Conservation (phyloP, 345 rosid genomes). For the Lepidium didymum region DNA sequence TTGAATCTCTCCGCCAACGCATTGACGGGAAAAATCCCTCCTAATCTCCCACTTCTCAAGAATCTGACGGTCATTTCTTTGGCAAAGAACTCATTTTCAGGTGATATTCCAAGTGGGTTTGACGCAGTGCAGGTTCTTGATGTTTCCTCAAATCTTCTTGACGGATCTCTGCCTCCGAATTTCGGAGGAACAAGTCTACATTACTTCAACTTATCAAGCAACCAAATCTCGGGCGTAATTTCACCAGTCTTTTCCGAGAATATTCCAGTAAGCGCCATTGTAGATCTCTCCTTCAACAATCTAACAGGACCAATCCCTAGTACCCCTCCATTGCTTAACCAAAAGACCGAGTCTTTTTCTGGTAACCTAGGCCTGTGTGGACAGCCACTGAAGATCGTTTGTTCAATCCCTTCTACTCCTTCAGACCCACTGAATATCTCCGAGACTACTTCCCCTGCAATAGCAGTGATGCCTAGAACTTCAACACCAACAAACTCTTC, state of each 20-base stretch:
- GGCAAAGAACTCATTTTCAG: conserved; percentile 51
- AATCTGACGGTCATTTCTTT: conserved; percentile 60
- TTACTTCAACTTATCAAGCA: conserved; percentile 67
- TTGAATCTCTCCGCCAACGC: conserved; percentile 74
- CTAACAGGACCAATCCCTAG: conserved; percentile 73
- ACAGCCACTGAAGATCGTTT: conserved; percentile 58
- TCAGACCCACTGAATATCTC: conserved; percentile 63
- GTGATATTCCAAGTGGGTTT: conserved; percentile 45
- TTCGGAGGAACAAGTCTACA: conserved; percentile 46
- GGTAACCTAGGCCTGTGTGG: conserved; percentile 77
- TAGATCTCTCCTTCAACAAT: conserved; percentile 82
- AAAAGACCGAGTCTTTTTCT: conserved; percentile 44
- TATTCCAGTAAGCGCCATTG: conserved; percentile 44
- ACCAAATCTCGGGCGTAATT: conserved; percentile 59
- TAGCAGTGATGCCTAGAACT: conserved; percentile 71
- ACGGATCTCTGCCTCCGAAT: conserved; percentile 54
- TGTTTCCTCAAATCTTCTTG: conserved; percentile 67
- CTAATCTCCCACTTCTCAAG: conserved; percentile 35
- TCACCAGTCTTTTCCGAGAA: conserved; percentile 42
- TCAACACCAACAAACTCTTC: conserved; percentile 30
- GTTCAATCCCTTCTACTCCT: conserved; percentile 69
- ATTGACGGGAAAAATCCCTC: conserved; percentile 57
- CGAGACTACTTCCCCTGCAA: conserved; percentile 59
- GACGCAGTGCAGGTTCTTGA: conserved; percentile 45
- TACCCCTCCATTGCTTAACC: conserved; percentile 43